Percentiles rank a stretch among this genome's conserved stretches.
phyloP scores from a whole-genome alignment of 139 green algal species.

The Micractinium sp. region DNA sequence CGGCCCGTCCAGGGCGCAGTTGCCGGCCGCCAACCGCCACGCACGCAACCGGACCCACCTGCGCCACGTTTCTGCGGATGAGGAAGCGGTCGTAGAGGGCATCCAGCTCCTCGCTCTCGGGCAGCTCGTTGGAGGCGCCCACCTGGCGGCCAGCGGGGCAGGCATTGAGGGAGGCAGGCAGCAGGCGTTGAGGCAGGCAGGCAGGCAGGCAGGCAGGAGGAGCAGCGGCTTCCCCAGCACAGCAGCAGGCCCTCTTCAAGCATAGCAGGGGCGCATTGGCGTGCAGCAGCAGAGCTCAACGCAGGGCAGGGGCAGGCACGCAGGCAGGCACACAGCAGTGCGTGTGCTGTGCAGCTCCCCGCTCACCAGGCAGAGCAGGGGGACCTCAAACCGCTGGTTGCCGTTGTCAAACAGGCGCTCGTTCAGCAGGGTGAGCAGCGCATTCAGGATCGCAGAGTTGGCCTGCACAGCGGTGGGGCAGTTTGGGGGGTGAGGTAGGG shows the following conservation, averaged over 20 bases:
- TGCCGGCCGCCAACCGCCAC: not conserved
- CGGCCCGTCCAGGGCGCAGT: not conserved
- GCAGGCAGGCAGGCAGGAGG: not conserved
- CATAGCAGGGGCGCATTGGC: no score
- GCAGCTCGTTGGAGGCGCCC: constrained; percentile 95
- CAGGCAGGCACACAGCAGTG: not conserved
- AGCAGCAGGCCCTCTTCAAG: no score
- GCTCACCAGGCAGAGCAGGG: constrained; percentile 77
- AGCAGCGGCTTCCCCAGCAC: no score
- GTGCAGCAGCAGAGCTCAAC: no score
- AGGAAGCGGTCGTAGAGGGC: constrained; percentile 97
- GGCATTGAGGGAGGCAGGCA: not conserved
- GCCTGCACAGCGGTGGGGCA: constrained; percentile 58
- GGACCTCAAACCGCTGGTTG: constrained; percentile 71
- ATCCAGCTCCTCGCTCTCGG: constrained; percentile 94
- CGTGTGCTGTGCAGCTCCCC: no score
- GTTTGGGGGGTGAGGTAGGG: not conserved
- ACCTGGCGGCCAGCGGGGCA: constrained; percentile 63
- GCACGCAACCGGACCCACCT: constrained; percentile 34
- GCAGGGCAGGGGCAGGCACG: no score
- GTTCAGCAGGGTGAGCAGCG: constrained; percentile 95
- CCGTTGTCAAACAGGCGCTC: constrained; percentile 98
- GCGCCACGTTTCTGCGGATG: constrained; percentile 60
- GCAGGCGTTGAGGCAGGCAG: not conserved
- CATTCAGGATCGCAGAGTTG: constrained; percentile 97